These are phyloP conservation scores for Candida labiduridarum DNA, from an alignment of 1,139 yeast genomes.

Conservation along the genomic window DNA sequence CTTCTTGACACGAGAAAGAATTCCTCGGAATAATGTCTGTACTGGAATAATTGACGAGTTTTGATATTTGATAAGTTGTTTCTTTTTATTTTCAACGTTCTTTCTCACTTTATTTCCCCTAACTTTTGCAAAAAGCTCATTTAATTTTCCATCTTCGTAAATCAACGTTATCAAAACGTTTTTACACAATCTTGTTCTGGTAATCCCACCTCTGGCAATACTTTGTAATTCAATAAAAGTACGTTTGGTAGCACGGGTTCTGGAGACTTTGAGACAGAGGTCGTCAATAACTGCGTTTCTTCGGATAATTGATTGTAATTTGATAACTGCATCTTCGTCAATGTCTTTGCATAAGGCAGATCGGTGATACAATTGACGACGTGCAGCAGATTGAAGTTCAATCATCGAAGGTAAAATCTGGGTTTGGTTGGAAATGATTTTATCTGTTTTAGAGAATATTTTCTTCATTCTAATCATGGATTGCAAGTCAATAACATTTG, in stretches of 20 bases:
- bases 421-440: constrained; percentile 25
- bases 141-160: constrained; percentile 40
- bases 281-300: constrained; percentile 28
- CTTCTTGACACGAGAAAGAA: constrained; percentile 51
- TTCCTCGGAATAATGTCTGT: constrained; percentile 47
- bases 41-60: constrained; percentile 27
- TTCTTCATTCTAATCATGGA: constrained; percentile 30
- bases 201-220: constrained; percentile 53
- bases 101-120: constrained; percentile 48
- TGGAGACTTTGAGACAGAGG: constrained; percentile 20
- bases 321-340: constrained; percentile 22
- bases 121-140: constrained; percentile 43
- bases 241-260: constrained; percentile 17
- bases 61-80: constrained; percentile 24
- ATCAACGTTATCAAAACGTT: constrained; percentile 45
- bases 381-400: constrained; percentile 36
- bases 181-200: constrained; percentile 49
- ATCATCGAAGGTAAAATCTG: constrained; percentile 27
- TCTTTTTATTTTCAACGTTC: constrained; percentile 23
- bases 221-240: constrained; percentile 47
- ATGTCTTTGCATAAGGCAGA: constrained; percentile 19
- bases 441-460: constrained; percentile 24
- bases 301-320: constrained; percentile 39
- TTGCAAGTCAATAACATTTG: constrained; percentile 27
- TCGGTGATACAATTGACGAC: constrained; percentile 30